phyloP scores from a whole-genome alignment of 2,329 filamentous ascomycete species.

The Venturiaceae sp. region DNA sequence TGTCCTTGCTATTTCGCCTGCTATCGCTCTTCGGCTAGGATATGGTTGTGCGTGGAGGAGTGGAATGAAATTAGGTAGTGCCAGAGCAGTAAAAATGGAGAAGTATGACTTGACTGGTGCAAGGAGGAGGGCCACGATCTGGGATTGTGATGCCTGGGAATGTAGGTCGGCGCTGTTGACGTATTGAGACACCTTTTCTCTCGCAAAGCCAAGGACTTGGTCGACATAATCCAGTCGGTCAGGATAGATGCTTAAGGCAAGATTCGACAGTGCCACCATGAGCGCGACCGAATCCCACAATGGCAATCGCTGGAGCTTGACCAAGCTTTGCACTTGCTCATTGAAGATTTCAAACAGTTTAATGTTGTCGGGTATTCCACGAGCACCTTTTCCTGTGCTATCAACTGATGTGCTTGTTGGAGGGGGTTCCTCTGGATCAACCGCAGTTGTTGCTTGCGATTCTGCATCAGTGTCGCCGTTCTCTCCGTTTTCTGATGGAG shows the following conservation, averaged over 20 bases:
- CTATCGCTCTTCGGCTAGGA: slow-evolving; percentile 80
- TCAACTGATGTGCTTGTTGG: slow-evolving; percentile 19
- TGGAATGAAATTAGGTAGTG: slow-evolving; percentile 84
- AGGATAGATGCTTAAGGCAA: slow-evolving; percentile 94
- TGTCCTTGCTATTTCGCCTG: slow-evolving; percentile 74
- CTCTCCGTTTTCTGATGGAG: slow-evolving; percentile 21
- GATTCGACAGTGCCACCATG: slow-evolving; percentile 84
- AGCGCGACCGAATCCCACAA: slow-evolving; percentile 93
- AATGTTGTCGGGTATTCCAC: slow-evolving; percentile 62
- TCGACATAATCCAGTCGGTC: slow-evolving; percentile 89
- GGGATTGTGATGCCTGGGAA: slow-evolving; percentile 76
- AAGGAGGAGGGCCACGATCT: slow-evolving; percentile 80
- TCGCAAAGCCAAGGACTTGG: slow-evolving; percentile 82
- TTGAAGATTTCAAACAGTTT: slow-evolving; percentile 97
- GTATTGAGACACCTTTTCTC: slow-evolving; percentile 77
- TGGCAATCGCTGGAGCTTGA: slow-evolving; percentile 80
- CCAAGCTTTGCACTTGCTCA: slow-evolving; percentile 85
- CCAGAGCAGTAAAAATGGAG: slow-evolving; percentile 92
- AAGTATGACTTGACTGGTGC: slow-evolving; percentile 83
- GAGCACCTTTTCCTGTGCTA: slow-evolving; percentile 30
- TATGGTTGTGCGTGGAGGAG: slow-evolving; percentile 89
- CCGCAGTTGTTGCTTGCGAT: slow-evolving; percentile 14
- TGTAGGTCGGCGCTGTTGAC: slow-evolving; percentile 94
- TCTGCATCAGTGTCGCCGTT: slow-evolving; percentile 20
- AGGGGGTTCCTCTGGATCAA: slow-evolving; percentile 10